Base-by-base conservation (phyloP, 345 rosid genomes). In the Eutrema japonicum region DNA sequence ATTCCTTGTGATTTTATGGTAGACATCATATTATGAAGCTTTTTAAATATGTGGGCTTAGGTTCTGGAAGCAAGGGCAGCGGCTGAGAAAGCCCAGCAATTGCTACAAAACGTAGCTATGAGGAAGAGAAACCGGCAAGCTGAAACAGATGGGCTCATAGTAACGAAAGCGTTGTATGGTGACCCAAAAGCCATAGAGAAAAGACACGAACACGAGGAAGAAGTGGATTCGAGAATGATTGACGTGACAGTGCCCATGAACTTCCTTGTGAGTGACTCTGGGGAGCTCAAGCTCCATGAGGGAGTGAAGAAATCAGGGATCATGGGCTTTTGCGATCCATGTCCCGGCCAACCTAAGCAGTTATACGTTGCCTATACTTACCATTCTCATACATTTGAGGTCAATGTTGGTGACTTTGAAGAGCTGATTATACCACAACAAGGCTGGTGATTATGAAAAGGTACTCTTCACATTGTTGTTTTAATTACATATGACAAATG, bases 301-400 rank as follows among this genome's bases (percentile, higher is more conserved):
- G 96, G 99, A 69, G 86, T 96, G 66, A 92, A 88, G 81, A 92
- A 96, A 78, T 90, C 92, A 0, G 98, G 96, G 70, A 90, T 96
- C 22, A 92, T 96, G 99, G 99, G 99, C 6, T 96, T 92, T 74
- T 92, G 89, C 10, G 93, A 96, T 85, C 96, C 99, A 7, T 96
- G 96, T 70, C 99, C 98, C 0, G 92, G 88, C 16, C 88, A 88
- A 63, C 85, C 90, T 8, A 96, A 92, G 78, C 87, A 87, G 77
- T 53, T 96, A 80, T 75, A 71, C 62, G 80, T 96, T 60, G 89
- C 87, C 47, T 96, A 86, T 74, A 88, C 95, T 41, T 88, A 53
- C 35, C 70, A 68, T 14, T 85, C 91, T 67, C 76, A 74, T n/a
- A 53, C 65, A 46, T 89, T 64, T 11, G 75, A 88, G 97, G 93